phyloP scores from a whole-genome alignment of 2,329 filamentous ascomycete genomes.

The Blastomyces gilchristii region DNA sequence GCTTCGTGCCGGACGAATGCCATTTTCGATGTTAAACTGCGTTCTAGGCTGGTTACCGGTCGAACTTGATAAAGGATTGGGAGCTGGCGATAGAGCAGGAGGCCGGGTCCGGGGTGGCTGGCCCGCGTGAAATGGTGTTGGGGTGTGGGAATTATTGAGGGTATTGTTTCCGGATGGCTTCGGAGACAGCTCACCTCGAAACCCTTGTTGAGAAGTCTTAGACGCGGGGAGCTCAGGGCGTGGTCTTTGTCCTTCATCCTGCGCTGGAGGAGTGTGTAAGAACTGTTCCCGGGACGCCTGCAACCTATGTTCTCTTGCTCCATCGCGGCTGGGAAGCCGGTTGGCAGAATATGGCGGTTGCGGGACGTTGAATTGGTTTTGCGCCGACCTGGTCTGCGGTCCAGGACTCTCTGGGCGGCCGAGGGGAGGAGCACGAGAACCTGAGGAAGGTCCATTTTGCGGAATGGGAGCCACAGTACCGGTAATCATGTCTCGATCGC shows the following conservation, averaged over 20 bases:
- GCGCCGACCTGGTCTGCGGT: conserved; percentile 22
- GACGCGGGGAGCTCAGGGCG: conserved; percentile 25
- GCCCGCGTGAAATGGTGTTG: conserved; percentile 9
- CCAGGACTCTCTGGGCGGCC: conserved; percentile 19
- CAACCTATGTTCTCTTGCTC: conserved; percentile 22
- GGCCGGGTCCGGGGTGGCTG: conserved; percentile 7
- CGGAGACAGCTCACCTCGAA: conserved; percentile 20
- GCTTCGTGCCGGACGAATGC: not conserved
- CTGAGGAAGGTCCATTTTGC: conserved; percentile 18
- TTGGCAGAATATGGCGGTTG: conserved; percentile 16
- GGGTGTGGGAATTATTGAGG: conserved; percentile 1
- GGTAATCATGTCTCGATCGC: conserved; percentile 65
- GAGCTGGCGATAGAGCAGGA: conserved; percentile 5
- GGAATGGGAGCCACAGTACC: conserved; percentile 35
- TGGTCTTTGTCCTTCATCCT: conserved; percentile 31
- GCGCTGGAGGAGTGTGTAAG: conserved; percentile 29
- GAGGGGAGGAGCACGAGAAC: conserved; percentile 19
- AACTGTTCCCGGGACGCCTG: conserved; percentile 30
- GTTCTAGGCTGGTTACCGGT: conserved; percentile 1
- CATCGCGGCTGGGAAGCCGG: conserved; percentile 31
- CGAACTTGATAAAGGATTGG: conserved; percentile 5
- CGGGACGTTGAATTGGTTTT: conserved; percentile 25
- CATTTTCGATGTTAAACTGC: conserved; percentile 4
- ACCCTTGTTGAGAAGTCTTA: conserved; percentile 19
- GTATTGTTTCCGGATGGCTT: conserved; percentile 8